These are phyloP conservation scores for Entoloma clypeatum DNA, from an alignment of 1,284 basidiomycete species.

Conservation along the genomic window DNA sequence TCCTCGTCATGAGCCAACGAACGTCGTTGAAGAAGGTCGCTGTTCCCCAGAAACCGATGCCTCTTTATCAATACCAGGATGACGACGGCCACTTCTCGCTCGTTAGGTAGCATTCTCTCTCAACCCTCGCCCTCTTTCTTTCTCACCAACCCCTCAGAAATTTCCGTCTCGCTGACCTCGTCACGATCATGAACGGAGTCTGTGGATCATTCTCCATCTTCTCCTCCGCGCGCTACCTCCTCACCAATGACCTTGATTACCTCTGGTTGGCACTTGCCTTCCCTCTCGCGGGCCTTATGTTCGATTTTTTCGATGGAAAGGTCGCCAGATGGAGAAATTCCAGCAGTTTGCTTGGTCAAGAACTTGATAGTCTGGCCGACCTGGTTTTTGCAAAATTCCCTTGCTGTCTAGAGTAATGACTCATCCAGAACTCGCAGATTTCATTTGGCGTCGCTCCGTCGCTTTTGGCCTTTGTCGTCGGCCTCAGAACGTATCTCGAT, in stretches of 20 bases:
- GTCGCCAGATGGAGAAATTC: conserved; percentile 97
- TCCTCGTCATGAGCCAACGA: conserved; percentile 37
- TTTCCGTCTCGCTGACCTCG: conserved; percentile 95
- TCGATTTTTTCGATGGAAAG: conserved; percentile 97
- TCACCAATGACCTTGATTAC: conserved; percentile 77
- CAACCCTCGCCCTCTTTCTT: conserved; percentile 14
- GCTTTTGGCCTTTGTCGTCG: conserved; percentile 87
- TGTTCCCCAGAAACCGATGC: conserved; percentile 37
- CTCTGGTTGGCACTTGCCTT: conserved; percentile 85
- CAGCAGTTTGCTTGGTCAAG: conserved; percentile 96
- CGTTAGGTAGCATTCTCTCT: conserved; percentile 63
- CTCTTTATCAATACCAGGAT: conserved; percentile 81
- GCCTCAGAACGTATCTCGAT: conserved; percentile 88
- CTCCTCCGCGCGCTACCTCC: conserved; percentile 85
- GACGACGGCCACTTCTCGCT: conserved; percentile 93
- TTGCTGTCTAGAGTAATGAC: conserved; percentile 5
- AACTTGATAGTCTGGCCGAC: conserved; percentile 96
- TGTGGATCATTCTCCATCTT: conserved; percentile 97
- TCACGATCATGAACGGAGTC: conserved; percentile 99
- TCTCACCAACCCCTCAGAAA: conserved; percentile 55
- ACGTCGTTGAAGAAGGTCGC: conserved; percentile 27
- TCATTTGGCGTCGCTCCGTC: conserved; percentile 98
- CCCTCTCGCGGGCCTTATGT: conserved; percentile 94
- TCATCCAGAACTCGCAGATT: conserved; percentile 51
- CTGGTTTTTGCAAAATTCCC: conserved; percentile 51